These are phyloP conservation scores for Astrocystis sublimbata DNA, from an alignment of 495 filamentous ascomycete genomes.

Conservation along the genomic window DNA sequence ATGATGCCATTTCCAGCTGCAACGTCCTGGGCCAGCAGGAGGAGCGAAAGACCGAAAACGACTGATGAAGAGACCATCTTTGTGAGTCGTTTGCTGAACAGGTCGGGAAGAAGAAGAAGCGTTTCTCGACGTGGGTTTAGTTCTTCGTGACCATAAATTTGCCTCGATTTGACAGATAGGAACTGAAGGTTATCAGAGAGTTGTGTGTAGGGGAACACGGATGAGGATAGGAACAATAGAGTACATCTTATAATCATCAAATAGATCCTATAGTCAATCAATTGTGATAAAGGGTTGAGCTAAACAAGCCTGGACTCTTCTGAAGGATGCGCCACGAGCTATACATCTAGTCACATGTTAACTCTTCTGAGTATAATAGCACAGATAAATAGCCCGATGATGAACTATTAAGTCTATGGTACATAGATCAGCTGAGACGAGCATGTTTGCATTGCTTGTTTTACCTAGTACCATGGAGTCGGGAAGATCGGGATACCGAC, in stretches of 20 bases:
- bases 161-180: not conserved
- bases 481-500: not conserved
- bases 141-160: not conserved
- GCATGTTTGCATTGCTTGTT: not conserved
- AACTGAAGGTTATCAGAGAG: not conserved
- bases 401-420: not conserved
- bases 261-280: not conserved
- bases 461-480: not conserved
- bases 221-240: not conserved
- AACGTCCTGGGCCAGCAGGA: not conserved
- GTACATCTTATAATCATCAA: no score
- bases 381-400: not conserved
- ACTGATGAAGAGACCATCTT: not conserved
- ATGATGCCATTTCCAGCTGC: constrained; percentile 5
- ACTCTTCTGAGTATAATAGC: not conserved
- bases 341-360: not conserved
- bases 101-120: not conserved
- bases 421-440: not conserved
- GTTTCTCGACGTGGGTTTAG: not conserved
- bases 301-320: not conserved
- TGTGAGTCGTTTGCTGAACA: no score
- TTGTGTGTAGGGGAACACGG: not conserved
- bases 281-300: not conserved
- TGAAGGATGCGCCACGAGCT: not conserved
- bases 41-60: not conserved